Evolutionary conservation across 2,329 filamentous ascomycete species (phyloP).

Genomic region (Paraphoma chrysanthemicola): DNA sequence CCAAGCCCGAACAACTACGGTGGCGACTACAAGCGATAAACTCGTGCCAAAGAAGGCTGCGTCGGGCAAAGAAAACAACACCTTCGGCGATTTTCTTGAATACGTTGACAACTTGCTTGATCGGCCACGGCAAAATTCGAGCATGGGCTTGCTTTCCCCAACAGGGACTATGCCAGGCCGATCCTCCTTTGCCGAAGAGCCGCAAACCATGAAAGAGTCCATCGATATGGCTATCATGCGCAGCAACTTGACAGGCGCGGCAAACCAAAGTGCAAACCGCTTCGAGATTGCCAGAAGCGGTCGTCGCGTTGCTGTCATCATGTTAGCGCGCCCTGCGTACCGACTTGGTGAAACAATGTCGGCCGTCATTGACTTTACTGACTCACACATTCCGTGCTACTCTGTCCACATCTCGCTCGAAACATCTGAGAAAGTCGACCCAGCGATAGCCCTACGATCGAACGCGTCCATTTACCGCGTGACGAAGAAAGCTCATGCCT

Average conservation of each 20-base stretch:
- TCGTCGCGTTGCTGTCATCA: conserved; percentile 88
- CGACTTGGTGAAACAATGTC: conserved; percentile 86
- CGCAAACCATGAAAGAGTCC: conserved; percentile 75
- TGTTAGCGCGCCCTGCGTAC: conserved; percentile 86
- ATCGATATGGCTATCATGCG: conserved; percentile 91
- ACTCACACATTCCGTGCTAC: conserved; percentile 81
- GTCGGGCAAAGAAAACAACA: conserved; percentile 50
- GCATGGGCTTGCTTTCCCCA: conserved; percentile 72
- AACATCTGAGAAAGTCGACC: conserved; percentile 82
- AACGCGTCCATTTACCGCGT: conserved; percentile 85
- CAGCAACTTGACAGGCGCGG: conserved; percentile 62
- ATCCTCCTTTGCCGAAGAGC: conserved; percentile 64
- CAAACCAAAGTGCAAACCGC: conserved; percentile 84
- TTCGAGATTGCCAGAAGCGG: conserved; percentile 95
- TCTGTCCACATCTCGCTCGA: conserved; percentile 85
- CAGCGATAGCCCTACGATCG: conserved; percentile 80
- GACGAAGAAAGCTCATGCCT: conserved; percentile 81
- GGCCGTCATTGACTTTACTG: conserved; percentile 82
- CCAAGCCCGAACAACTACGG: conserved; percentile 65
- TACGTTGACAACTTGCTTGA: conserved; percentile 58
- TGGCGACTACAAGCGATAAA: conserved; percentile 36
- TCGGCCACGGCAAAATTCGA: conserved; percentile 42
- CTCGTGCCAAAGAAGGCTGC: conserved; percentile 26
- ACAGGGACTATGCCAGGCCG: conserved; percentile 62
- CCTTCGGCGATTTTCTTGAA: conserved; percentile 43